phyloP scores from a whole-genome alignment of 108 stramenopile species.

The Cylindrotheca closterium region DNA sequence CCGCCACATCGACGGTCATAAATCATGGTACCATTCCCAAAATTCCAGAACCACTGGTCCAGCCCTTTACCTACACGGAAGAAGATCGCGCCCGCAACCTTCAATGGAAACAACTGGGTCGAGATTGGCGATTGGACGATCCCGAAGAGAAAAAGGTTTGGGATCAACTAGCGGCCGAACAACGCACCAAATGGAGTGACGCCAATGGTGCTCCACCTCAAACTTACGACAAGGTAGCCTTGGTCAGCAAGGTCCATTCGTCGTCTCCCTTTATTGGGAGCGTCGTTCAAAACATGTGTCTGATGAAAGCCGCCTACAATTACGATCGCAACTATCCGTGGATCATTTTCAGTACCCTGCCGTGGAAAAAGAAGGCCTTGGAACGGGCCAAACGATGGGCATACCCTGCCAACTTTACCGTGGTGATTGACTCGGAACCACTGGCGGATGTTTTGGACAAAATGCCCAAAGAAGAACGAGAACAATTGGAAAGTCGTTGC shows the following conservation, averaged over 20 bases:
- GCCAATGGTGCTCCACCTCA: not conserved
- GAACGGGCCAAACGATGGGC: not conserved
- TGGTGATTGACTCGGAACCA: conserved; percentile 8
- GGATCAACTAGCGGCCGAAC: not conserved
- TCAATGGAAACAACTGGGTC: not conserved
- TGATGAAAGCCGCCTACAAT: conserved; percentile 42
- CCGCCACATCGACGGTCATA: not conserved
- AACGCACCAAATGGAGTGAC: not conserved
- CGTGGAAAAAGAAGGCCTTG: not conserved
- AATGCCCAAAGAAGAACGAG: not conserved
- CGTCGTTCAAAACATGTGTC: conserved; percentile 29
- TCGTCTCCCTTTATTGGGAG: not conserved
- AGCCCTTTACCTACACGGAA: not conserved
- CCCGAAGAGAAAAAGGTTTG: not conserved
- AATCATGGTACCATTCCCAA: too few relatives aligned
- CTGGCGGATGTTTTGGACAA: not conserved
- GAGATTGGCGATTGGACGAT: not conserved
- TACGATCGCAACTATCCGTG: not conserved
- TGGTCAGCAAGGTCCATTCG: conserved; percentile 13
- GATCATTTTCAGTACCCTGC: not conserved
- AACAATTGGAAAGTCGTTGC: not conserved
- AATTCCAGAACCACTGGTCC: not conserved
- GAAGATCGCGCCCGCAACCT: not conserved
- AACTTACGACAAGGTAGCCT: conserved; percentile 12
- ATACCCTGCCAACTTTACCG: conserved; percentile 1